Percentiles rank a stretch among this genome's conserved stretches.
These are phyloP conservation scores for Alloteropsis semialata DNA, from an alignment of 176 grass and related monocot genomes.

Conservation along the genomic window DNA sequence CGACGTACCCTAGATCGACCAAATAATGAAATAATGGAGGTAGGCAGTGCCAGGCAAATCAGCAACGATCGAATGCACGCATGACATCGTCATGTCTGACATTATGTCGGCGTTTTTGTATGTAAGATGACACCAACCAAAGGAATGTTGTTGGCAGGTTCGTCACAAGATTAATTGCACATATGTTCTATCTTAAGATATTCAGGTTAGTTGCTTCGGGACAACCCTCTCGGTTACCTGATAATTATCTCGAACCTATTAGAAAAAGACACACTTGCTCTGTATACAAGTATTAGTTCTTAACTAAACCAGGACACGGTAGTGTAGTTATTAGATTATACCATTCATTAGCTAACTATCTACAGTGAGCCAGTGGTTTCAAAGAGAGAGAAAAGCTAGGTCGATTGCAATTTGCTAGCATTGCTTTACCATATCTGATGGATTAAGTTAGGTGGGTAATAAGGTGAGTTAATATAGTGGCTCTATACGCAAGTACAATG, in stretches of 20 bases:
- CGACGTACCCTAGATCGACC: too few relatives aligned
- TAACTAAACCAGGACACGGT: neutral
- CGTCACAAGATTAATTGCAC: neutral
- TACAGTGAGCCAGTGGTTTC: neutral
- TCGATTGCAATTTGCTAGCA: neutral
- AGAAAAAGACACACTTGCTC: neutral
- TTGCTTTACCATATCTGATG: slow-evolving; percentile 19
- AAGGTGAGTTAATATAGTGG: neutral
- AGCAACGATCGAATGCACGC: neutral
- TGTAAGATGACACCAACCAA: neutral
- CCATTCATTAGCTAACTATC: neutral
- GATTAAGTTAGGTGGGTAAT: neutral
- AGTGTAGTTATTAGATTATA: neutral
- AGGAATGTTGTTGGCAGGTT: neutral
- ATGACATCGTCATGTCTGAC: neutral
- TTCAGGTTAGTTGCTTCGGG: slow-evolving; percentile 21
- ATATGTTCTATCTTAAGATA: neutral
- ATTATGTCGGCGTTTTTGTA: slow-evolving; percentile 26
- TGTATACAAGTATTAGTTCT: neutral
- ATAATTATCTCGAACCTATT: neutral
- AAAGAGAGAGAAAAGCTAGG: too few relatives aligned
- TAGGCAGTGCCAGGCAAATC: neutral
- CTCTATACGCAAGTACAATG: neutral
- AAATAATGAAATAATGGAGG: too few relatives aligned
- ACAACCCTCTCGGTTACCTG: neutral